Base-by-base conservation (phyloP, 2,329 filamentous ascomycete genomes). In the Penicillium aurantiogriseum region DNA sequence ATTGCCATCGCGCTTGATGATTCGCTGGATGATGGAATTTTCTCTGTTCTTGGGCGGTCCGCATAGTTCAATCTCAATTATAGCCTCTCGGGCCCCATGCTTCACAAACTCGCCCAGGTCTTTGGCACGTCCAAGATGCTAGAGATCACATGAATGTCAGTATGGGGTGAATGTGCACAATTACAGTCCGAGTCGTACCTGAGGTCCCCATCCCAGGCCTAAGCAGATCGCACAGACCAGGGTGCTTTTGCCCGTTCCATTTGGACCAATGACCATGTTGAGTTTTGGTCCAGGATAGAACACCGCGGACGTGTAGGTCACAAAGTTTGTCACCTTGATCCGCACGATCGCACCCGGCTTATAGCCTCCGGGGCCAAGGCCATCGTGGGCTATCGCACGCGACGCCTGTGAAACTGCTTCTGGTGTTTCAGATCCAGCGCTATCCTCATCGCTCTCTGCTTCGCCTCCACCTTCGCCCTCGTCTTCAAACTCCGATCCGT, bases 251-350 rank as follows among this genome's bases (percentile, higher is more conserved):
- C 94, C 94, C 0, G 94, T 97, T 35, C 94, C 94, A 69, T 99
- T 99, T n/a, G 94, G 94, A 0, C 94, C 94, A 66, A 99, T 96
- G 52, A 99, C 88, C 93, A 99, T 97, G 73, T 99, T 99, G 69
- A 99, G 76, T 71, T 90, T 93, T 0, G 94, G 93, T 0, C 94
- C 94, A 13, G 92, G 91, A 57, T 88, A 85, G 74, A 97, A 97
- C 63, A 96, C 92, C 54, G 92, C 93, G 52, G 88, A 86, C 49
- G 90, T 92, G 76, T 99, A 99, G 0, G 94, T 99, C 54, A 99
- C 91, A 67, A 99, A 99, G 74, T 97, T 90, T 48, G 83, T 84
- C 44, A 97, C 82, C 65, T 86, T 88, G 47, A 99, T 91, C 36
- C 92, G 86, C 48, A 97, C 87, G 65, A 99, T 95, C 10, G 94